Conservation (phyloP, 179 eudicot species). For the Camellia oleifera region DNA sequence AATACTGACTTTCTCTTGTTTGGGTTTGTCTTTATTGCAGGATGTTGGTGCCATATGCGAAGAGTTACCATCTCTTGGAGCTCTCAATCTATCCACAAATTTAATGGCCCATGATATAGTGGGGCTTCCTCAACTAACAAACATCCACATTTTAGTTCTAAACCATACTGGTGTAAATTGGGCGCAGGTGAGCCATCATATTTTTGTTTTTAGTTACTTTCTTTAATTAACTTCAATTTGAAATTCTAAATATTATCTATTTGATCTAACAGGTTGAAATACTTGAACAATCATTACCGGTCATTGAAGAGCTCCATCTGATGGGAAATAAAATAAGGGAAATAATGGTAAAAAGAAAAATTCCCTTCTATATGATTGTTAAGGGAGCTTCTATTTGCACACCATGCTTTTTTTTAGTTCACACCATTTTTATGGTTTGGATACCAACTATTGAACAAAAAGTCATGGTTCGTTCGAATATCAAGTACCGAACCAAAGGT, state of each 20-base stretch:
- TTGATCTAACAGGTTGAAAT: constrained; percentile 57
- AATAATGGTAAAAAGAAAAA: constrained; percentile 48
- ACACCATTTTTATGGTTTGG: too few species aligned
- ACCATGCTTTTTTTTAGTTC: too few species aligned
- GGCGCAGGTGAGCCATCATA: constrained; percentile 57
- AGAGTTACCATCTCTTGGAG: constrained; percentile 62
- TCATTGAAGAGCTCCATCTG: constrained; percentile 84
- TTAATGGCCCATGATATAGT: constrained; percentile 45
- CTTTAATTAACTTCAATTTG: not conserved
- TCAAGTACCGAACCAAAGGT: too few species aligned
- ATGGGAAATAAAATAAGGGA: constrained; percentile 67
- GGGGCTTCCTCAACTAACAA: constrained; percentile 44
- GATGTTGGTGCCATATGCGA: constrained; percentile 72
- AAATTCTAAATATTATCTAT: not conserved
- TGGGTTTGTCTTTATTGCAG: constrained; percentile 44
- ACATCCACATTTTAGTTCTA: constrained; percentile 68
- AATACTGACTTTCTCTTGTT: constrained; percentile 6
- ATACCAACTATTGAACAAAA: too few species aligned
- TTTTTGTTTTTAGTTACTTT: not conserved
- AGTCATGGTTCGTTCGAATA: too few species aligned
- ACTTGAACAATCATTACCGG: constrained; percentile 59
- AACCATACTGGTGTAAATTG: constrained; percentile 74
- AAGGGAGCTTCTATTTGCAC: too few species aligned
- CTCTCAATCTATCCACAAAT: constrained; percentile 74
- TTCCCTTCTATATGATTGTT: constrained; percentile 1